A percentile compares a stretch with the other conserved stretches of the same genome.
These are phyloP conservation scores for Vigna reflexopilosa DNA, from an alignment of 306 rosid genomes.

Conservation along the genomic window DNA sequence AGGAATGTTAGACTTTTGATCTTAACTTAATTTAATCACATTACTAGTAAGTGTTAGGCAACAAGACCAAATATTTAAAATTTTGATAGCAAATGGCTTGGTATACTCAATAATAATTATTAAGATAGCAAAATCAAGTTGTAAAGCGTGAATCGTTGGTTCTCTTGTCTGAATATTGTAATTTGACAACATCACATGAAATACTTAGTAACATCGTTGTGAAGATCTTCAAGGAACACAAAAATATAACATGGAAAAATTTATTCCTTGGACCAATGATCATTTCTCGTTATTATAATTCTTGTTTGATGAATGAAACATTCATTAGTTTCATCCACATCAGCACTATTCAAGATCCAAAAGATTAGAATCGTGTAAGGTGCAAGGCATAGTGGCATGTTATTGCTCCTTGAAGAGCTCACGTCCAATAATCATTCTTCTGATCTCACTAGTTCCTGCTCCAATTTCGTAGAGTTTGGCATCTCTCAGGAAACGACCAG, in stretches of 20 bases:
- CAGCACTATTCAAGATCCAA: constrained; percentile 11
- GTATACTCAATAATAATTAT: no score
- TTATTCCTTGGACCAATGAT: constrained; percentile 22
- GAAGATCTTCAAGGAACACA: constrained; percentile 1
- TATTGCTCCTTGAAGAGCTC: constrained; percentile 81
- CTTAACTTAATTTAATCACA: no score
- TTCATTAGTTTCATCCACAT: constrained; percentile 21
- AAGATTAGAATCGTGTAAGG: constrained; percentile 9
- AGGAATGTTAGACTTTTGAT: no score
- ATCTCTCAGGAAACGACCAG: constrained; percentile 89
- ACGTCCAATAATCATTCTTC: constrained; percentile 94
- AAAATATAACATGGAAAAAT: neutral
- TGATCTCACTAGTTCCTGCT: constrained; percentile 91
- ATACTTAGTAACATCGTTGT: neutral
- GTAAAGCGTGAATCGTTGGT: no score
- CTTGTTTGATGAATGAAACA: constrained; percentile 34
- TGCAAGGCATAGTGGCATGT: neutral
- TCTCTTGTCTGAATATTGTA: no score
- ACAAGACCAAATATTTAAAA: no score
- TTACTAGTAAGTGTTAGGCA: no score
- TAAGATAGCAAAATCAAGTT: no score
- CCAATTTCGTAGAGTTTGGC: constrained; percentile 90
- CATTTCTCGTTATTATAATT: constrained; percentile 30
- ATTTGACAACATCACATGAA: neutral
- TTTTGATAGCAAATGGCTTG: no score